These are phyloP conservation scores for Coelastrella sp. DNA, from an alignment of 139 green algal species.

Conservation along the genomic window DNA sequence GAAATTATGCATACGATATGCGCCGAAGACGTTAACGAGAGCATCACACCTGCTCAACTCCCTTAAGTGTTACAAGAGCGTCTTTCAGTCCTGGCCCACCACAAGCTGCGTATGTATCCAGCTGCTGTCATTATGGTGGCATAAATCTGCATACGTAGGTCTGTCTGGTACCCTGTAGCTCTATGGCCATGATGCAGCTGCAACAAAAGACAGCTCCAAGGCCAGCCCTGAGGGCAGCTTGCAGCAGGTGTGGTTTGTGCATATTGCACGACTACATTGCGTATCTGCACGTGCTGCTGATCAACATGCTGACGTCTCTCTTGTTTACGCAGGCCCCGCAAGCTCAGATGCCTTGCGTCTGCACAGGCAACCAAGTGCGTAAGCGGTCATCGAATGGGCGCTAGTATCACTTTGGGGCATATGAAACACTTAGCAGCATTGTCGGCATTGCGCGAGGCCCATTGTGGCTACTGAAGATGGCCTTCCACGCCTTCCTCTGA, in stretches of 20 bases:
- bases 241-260: background rate
- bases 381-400: background rate
- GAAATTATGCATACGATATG: too few relatives aligned
- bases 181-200: constrained; percentile 7
- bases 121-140: too few relatives aligned
- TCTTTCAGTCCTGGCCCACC: too few relatives aligned
- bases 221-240: background rate
- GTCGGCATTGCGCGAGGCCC: background rate
- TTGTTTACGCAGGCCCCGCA: background rate
- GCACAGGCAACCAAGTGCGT: constrained; percentile 25
- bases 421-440: background rate
- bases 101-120: too few relatives aligned
- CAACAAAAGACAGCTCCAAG: background rate
- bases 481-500: background rate
- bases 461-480: background rate
- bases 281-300: background rate
- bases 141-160: too few relatives aligned
- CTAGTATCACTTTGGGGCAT: background rate
- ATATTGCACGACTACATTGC: background rate
- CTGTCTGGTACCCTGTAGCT: too few relatives aligned
- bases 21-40: too few relatives aligned
- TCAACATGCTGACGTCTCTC: background rate
- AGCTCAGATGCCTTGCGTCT: constrained; percentile 7
- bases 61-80: too few relatives aligned
- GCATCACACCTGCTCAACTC: too few relatives aligned